Percentiles rank a stretch among this genome's conserved stretches.
phyloP scores from a whole-genome alignment of 495 filamentous ascomycete species.

The Filosporella fistucella region DNA sequence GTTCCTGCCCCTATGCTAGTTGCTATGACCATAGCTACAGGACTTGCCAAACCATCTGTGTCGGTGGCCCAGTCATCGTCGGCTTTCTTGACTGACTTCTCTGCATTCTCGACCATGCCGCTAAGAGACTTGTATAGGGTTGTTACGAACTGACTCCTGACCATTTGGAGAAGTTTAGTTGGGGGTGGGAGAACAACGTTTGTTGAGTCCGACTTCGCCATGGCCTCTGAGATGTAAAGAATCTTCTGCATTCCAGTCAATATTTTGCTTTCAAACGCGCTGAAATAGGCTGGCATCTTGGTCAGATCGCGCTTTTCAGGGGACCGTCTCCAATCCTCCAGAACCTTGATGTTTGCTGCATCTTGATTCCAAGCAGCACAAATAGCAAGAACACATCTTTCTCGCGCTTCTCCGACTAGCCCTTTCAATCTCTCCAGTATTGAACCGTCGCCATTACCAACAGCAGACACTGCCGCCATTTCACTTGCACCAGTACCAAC shows the following conservation, averaged over 20 bases:
- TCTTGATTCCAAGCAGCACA: conserved; percentile 86
- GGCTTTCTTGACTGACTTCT: conserved; percentile 51
- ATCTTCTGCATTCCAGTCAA: conserved; percentile 87
- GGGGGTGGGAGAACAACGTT: conserved; percentile 80
- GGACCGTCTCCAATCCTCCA: conserved; percentile 88
- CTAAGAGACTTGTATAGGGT: conserved; percentile 88
- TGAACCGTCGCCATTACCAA: conserved; percentile 49
- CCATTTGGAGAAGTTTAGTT: conserved; percentile 78
- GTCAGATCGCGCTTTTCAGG: conserved; percentile 77
- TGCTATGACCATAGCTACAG: conserved; percentile 24
- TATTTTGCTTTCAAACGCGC: conserved; percentile 72
- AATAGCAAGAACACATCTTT: conserved; percentile 74
- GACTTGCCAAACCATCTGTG: conserved; percentile 28
- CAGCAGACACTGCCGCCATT: conserved; percentile 68
- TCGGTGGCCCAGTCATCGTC: conserved; percentile 47
- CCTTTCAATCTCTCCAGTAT: conserved; percentile 61
- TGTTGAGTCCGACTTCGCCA: conserved; percentile 56
- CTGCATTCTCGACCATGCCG: conserved; percentile 94
- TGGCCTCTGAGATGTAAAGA: conserved; percentile 83
- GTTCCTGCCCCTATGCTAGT: conserved; percentile 36
- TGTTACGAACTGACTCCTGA: conserved; percentile 80
- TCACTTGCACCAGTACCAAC: conserved; percentile 83
- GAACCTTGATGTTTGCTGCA: conserved; percentile 77
- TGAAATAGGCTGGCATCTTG: conserved; percentile 80
- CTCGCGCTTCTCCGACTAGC: conserved; percentile 73